Evolutionary conservation across 352 stramenopile species (phyloP).

Genomic region (Phytophthora idaei): DNA sequence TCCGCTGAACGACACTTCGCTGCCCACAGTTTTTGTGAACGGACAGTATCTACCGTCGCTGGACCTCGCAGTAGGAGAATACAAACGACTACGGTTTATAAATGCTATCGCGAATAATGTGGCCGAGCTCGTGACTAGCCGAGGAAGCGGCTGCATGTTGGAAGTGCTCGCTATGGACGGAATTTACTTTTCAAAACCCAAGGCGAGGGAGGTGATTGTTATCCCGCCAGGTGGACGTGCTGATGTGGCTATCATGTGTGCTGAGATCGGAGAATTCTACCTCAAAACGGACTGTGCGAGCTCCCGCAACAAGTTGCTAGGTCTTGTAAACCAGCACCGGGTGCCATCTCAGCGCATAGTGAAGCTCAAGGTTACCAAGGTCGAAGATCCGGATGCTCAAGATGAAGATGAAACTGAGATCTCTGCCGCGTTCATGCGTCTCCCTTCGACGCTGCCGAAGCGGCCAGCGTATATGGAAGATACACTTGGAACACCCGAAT

Average conservation of each 20-base stretch:
- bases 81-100: conserved; percentile 73
- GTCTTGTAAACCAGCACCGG: conserved; percentile 67
- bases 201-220: conserved; percentile 55
- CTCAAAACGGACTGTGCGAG: conserved; percentile 65
- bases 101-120: conserved; percentile 88
- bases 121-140: conserved; percentile 60
- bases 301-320: conserved; percentile 64
- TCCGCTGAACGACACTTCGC: conserved; percentile 73
- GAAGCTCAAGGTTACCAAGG: conserved; percentile 47
- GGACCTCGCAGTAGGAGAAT: conserved; percentile 50
- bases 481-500: conserved; percentile 22
- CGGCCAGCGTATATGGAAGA: conserved; percentile 70
- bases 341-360: conserved; percentile 71
- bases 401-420: conserved; percentile 16
- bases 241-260: conserved; percentile 64
- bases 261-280: conserved; percentile 58
- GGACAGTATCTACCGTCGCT: conserved; percentile 71
- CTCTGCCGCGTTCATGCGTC: conserved; percentile 24
- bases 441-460: conserved; percentile 48
- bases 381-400: conserved; percentile 20
- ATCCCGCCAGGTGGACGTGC: conserved; percentile 69
- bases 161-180: conserved; percentile 74
- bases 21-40: conserved; percentile 77
- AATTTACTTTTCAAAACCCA: conserved; percentile 61
- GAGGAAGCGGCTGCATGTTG: conserved; percentile 47